phyloP scores from a whole-genome alignment of 108 stramenopile genomes.

The Aurantiochytrium sp. region DNA sequence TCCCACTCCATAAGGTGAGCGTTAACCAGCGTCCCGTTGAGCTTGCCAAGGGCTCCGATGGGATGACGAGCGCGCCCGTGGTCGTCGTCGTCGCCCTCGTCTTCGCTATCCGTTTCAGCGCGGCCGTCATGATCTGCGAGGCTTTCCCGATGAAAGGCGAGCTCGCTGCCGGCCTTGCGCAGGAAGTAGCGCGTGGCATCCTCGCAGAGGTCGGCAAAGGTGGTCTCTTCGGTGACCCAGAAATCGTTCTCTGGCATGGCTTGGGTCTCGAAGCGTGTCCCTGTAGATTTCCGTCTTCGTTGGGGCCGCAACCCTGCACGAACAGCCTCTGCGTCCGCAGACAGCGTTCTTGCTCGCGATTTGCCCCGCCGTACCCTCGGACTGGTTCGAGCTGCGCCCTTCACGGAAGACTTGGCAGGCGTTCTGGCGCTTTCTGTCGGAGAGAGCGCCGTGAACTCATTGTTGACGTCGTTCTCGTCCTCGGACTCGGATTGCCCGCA shows the following conservation, averaged over 20 bases:
- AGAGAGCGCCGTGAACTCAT: not conserved
- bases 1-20: not conserved
- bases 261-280: constrained; percentile 42
- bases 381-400: too few species aligned
- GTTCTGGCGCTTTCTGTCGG: not conserved
- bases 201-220: constrained; percentile 15
- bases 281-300: not conserved
- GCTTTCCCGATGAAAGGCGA: too few species aligned
- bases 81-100: too few species aligned
- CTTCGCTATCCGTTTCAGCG: too few species aligned
- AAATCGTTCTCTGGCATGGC: constrained; percentile 67
- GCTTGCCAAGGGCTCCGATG: too few species aligned
- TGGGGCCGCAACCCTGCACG: not conserved
- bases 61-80: too few species aligned
- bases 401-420: too few species aligned
- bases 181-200: constrained; percentile 1
- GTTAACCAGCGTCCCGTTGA: not conserved
- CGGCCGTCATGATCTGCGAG: too few species aligned
- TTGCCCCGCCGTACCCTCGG: too few species aligned
- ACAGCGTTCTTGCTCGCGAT: too few species aligned
- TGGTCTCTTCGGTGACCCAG: constrained; percentile 61
- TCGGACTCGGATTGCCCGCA: not conserved
- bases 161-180: not conserved
- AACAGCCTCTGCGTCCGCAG: too few species aligned
- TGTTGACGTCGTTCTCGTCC: not conserved